phyloP scores from a whole-genome alignment of 169 alveolate genomes.

The Plasmodium reichenowi region DNA sequence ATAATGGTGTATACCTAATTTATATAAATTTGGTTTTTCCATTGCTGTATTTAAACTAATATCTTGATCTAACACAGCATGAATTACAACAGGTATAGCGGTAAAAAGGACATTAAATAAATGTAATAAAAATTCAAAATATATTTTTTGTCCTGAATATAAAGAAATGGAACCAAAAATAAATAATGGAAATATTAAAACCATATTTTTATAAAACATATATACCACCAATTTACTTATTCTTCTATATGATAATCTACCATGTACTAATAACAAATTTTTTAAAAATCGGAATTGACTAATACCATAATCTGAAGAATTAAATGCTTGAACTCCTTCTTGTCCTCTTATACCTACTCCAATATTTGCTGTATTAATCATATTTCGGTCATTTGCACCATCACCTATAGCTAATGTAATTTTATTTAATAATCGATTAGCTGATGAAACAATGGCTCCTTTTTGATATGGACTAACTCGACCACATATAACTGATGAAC shows the following conservation, averaged over 20 bases:
- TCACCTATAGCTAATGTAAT: constrained; percentile 96
- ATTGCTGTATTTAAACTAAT: constrained; percentile 79
- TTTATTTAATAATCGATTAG: constrained; percentile 83
- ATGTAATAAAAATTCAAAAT: constrained; percentile 94
- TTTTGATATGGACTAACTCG: constrained; percentile 83
- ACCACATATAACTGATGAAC: constrained; percentile 80
- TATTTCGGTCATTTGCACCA: constrained; percentile 99
- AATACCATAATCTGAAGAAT: constrained; percentile 92
- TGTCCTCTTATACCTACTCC: constrained; percentile 98
- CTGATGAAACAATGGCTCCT: constrained; percentile 90
- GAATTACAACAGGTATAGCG: constrained; percentile 92
- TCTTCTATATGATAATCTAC: constrained; percentile 94
- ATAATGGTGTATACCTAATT: constrained; percentile 83
- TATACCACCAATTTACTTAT: constrained; percentile 95
- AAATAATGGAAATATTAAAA: constrained; percentile 94
- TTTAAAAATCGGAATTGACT: constrained; percentile 90
- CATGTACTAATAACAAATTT: constrained; percentile 91
- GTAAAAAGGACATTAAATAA: constrained; percentile 96
- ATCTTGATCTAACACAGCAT: constrained; percentile 88
- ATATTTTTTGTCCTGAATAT: constrained; percentile 95
- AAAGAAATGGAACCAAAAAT: constrained; percentile 93
- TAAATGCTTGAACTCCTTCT: constrained; percentile 97
- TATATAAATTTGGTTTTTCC: constrained; percentile 84
- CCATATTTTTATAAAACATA: constrained; percentile 97
- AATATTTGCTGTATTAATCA: constrained; percentile 98